Evolutionary conservation across 2,329 filamentous ascomycete genomes (phyloP), one percentile per base, ranked within the genome.

Genomic region (Exophiala mesophila): DNA sequence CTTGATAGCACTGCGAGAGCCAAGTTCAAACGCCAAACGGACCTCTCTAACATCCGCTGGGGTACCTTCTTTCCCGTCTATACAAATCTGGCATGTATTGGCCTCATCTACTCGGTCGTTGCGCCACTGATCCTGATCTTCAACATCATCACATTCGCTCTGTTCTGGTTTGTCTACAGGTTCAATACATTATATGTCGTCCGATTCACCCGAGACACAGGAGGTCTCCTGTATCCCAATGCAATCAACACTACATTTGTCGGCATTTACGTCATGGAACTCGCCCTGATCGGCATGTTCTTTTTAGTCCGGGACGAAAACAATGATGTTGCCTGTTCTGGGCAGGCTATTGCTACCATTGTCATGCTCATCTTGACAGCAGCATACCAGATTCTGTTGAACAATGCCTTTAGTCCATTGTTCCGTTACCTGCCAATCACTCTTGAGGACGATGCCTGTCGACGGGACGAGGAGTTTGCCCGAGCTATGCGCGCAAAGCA

Each of bases 161-260:
- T 98, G 0, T 82, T 97, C 52, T 98, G 89, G 89, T 73, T 96
- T 32, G 90, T 92, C 1, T 88, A 97, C 62, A 80, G 90, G n/a
- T 97, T 97, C 66, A 90, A 90, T 54, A 94, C 94, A 69, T 76
- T 98, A 15, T 98, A 96, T 57, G 89, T 98, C 46, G 94, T 82
- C 18, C 85, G 88, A 39, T 94, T 94, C 63, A 79, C 82, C 53
- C 80, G 84, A 47, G 92, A 98, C 64, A 98, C 90, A 0, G 92
- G 92, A 29, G 92, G 92, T 31, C 75, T 97, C 1, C 70, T 97
- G 38, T 98, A 95, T 57, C 92, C 92, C 0, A 78, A 83, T 24
- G 92, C 92, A 1, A 85, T 97, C 66, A 96, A 96, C 59, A 90
- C 96, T 60, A 85, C 92, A 0, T 97, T 98, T 59, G 92, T 88